phyloP scores from a whole-genome alignment of 1,284 basidiomycete genomes.

The Phaffia rhodozyma region DNA sequence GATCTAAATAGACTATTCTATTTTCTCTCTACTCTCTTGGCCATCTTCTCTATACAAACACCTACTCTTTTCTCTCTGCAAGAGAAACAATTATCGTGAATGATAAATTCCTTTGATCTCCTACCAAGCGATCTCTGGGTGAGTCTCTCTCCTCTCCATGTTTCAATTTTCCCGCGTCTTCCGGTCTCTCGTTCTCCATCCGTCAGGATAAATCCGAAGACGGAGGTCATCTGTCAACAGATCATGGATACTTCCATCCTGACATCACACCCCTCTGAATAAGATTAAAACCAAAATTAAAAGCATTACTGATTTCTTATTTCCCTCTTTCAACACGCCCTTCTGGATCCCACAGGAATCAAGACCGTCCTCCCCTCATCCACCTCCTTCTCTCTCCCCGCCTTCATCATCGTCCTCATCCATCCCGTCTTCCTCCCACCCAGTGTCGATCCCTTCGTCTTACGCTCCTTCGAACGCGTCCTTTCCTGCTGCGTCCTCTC shows the following conservation, averaged over 20 bases:
- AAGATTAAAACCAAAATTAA: no score
- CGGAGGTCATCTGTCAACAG: no score
- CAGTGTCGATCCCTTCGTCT: neutral
- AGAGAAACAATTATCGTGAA: neutral
- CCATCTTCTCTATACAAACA: neutral
- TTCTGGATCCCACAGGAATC: no score
- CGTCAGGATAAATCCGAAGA: no score
- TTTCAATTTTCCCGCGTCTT: neutral
- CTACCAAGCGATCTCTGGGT: conserved; percentile 6
- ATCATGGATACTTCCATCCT: no score
- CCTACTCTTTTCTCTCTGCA: neutral
- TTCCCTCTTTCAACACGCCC: no score
- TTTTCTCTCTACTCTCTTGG: neutral
- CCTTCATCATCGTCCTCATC: neutral
- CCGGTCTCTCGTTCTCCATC: neutral
- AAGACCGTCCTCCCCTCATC: neutral
- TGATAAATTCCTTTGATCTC: neutral
- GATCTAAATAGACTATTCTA: neutral
- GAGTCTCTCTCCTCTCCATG: neutral
- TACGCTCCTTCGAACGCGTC: neutral
- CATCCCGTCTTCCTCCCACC: neutral
- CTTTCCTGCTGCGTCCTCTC: neutral
- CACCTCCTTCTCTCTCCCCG: neutral
- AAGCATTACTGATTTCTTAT: no score
- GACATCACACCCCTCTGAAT: no score